Evolutionary conservation across 129 eudicot genomes (phyloP), one percentile per base, ranked within the genome.

Genomic region (Mikania micrantha): DNA sequence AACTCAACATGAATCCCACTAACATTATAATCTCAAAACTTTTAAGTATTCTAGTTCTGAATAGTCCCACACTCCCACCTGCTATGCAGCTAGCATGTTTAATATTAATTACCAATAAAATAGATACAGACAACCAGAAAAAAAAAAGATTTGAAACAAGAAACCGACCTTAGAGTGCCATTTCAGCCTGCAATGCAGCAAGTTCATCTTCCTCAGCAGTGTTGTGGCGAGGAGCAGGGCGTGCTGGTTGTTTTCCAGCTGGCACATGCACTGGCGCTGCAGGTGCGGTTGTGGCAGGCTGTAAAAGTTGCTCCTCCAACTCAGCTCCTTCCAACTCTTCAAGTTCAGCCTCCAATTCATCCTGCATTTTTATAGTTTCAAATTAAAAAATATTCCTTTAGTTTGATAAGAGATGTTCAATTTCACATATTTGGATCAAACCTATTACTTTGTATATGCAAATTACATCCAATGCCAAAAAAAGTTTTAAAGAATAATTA

Each of bases 251-350:
- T 69, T 38, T 72, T 50, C 79, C 76, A 19, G 77, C 78, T 52
- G 85, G 78, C n/a, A 60, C 70, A 34, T 62, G 63, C 27, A 77
- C 78, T 17, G 85, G 74, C 27, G 85, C 80, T 22, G 74, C 77
- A 15, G 88, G 82, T 42, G 85, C 83, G 40, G 76, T 80, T 35
- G 80, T 80, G 27, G 81, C 78, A 12, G 85, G 88, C 64, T 80
- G 85, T 53, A 84, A 80, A 80, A 80, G 83, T 27, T 84, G 83
- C 47, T 84, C 85, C 70, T 84, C 88, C 80, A 80, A 62, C 72
- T 84, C 88, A 1, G 83, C 85, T 52, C 85, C 85, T 77, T 80
- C 88, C 24, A 80, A 75, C 64, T 84, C 85, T 74, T 80, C 88
- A 60, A 84, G 87, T 67, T 83, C 87, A 52, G 84, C 84, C 65